Evolutionary conservation across 2,329 filamentous ascomycete species (phyloP).

Genomic region (Aureobasidium melanogenum): DNA sequence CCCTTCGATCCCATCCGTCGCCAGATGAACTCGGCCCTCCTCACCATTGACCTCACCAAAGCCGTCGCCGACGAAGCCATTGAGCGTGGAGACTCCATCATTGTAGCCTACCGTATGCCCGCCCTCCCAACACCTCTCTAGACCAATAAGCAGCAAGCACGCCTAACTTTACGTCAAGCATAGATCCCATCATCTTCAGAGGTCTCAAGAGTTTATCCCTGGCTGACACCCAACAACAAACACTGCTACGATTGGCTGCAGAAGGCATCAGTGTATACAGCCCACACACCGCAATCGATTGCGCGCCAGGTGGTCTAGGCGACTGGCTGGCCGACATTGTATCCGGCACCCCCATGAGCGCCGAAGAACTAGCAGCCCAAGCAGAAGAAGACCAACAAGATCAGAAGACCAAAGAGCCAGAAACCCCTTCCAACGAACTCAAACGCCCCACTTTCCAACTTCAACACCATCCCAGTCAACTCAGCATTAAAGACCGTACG

Average conservation of each 20-base stretch:
- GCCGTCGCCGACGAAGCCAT: constrained; percentile 89
- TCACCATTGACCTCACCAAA: constrained; percentile 85
- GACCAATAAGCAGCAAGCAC: background rate
- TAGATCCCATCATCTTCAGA: constrained; percentile 94
- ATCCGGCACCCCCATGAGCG: constrained; percentile 42
- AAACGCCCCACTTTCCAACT: constrained; percentile 36
- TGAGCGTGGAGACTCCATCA: constrained; percentile 60
- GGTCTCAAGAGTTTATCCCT: constrained; percentile 83
- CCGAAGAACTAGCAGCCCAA: constrained; percentile 15
- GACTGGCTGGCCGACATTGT: constrained; percentile 91
- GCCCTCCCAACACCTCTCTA: background rate
- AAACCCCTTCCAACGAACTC: constrained; percentile 24
- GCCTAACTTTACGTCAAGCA: constrained; percentile 23
- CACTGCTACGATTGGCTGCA: constrained; percentile 70
- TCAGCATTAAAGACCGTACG: constrained; percentile 25
- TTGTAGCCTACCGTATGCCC: constrained; percentile 79
- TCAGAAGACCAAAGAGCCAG: background rate
- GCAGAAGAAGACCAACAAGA: constrained; percentile 7
- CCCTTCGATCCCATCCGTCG: constrained; percentile 49
- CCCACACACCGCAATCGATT: constrained; percentile 91
- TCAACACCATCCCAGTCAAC: constrained; percentile 41
- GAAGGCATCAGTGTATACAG: constrained; percentile 92
- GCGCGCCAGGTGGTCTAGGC: constrained; percentile 73
- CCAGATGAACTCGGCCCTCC: constrained; percentile 59
- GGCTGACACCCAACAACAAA: constrained; percentile 75